Evolutionary conservation across 176 grass and related monocot species (phyloP), one percentile per base, ranked within the genome.

Genomic region (Zoysia pacifica): DNA sequence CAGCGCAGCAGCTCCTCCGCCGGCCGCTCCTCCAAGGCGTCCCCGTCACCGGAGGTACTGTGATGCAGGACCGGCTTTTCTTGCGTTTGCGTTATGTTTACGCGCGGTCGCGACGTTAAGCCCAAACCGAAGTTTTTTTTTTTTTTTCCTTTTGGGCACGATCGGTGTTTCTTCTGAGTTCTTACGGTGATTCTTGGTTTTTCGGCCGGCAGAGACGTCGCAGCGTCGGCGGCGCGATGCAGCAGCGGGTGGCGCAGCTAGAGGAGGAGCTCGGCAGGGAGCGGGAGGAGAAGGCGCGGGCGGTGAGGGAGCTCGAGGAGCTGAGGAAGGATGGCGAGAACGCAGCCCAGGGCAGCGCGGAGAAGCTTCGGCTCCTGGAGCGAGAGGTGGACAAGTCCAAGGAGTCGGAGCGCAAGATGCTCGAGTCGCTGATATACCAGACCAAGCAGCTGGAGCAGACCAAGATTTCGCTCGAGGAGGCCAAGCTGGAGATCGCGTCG

Each of bases 381-480:
- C 82, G 67, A 52, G 92, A 99, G 74, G 85, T 80, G 11, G 90
- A 88, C 53, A 91, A 64, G 69, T 83, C 86, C 48, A 99, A 95
- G 86, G 84, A 93, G 65, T 99, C 96, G 39, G 96, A 99, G 81
- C 89, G 92, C 40, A 99, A 86, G 87, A 91, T 95, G 92, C 90
- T 99, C 0, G 96, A 99, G 70, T 99, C 96, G 9, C 60, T 99
- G 1, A 76, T 93, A 60, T 93, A 82, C 51, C 92, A 95, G 85
- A 95, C 92, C 0, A 95, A 99, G 84, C 88, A 88, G 65, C 86
- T 99, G 58, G 92, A 99, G 85, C 92, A 99, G 73, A 86, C 93
- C 64, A 99, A 99, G 89, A 90, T 99, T 38, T 84, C 92, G 5
- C 84, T 93, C 0, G 96, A 99, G 75, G 96, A 99, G 83, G 88